Evolutionary conservation across 106 monocot genomes (phyloP), one percentile per base, ranked within the genome.

Genomic region (Dendrobium huoshanense): DNA sequence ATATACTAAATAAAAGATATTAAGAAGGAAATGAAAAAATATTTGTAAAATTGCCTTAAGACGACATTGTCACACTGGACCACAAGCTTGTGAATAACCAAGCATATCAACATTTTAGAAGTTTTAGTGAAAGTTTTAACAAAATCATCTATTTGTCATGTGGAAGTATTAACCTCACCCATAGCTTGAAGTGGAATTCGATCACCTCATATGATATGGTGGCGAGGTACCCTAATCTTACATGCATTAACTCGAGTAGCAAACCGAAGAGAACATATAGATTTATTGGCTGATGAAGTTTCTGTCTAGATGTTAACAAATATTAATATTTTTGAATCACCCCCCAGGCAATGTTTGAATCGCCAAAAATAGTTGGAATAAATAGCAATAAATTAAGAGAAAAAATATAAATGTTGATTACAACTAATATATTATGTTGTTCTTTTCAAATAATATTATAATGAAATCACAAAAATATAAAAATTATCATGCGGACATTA

Each of bases 251-350:
- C 95, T 19, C 91, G 85, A 2, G 94, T 87, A 41, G 95, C 98
- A 75, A 99, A 99, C 22, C 91, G 86, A 20, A 95, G 89, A 0
- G 95, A 99, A 56, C 91, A 95, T 33, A 95, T 80, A 0, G 98
- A 94, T 58, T 95, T 95, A 11, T 87, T 88, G 0, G 79, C 82
- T 0, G 92, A 99, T 7, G 88, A 83, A 48, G 83, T 20, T 67
- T 99, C 95, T 0, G 92, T 93, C 5, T 91, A 84, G 10, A 99
- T 86, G 80, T 99, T 99, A 22, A 99, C 95, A 76, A 99, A 91
- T 95, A 99, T 99, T 25, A 99, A 55, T 10, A 95, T 93, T 80
- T 95, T 99, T 0, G 98, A 93, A 41, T 99, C 92, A 0, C 95
- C 92, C n/a, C 88, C 98, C 77, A 99, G 90, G 43, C 92, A 99